These are phyloP conservation scores for Theileria orientalis DNA, from an alignment of 169 alveolate species.

Conservation along the genomic window DNA sequence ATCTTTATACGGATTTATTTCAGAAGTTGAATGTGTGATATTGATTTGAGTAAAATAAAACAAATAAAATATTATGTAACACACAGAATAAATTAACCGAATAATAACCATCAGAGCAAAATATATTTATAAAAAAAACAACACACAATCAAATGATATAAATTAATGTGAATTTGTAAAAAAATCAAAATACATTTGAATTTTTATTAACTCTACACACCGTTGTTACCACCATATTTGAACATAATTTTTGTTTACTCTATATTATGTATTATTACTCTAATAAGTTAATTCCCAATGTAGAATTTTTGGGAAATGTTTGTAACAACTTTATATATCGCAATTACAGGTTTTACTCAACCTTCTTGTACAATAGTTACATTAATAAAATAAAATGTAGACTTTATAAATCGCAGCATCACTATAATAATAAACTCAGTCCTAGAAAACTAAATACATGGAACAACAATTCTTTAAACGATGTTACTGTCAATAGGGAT, in stretches of 20 bases:
- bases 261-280: constrained; percentile 6
- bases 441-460: not conserved
- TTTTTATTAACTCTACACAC: not conserved
- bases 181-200: not conserved
- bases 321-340: not conserved
- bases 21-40: not conserved
- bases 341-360: not conserved
- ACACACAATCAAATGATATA: not conserved
- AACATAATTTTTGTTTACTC: not conserved
- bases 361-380: not conserved
- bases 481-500: too few species aligned
- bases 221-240: not conserved
- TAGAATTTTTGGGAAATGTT: not conserved
- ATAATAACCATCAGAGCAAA: not conserved
- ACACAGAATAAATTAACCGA: not conserved
- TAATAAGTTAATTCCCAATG: not conserved
- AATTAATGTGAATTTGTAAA: not conserved
- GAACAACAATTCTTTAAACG: not conserved
- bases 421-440: not conserved
- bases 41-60: not conserved
- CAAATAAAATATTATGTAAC: not conserved
- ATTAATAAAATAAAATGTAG: too few species aligned
- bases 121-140: not conserved
- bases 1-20: constrained; percentile 9
- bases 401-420: too few species aligned